Evolutionary conservation across 768 basidiomycete genomes (phyloP), one percentile per base, ranked within the genome.

Genomic region (Mycena chlorophos): DNA sequence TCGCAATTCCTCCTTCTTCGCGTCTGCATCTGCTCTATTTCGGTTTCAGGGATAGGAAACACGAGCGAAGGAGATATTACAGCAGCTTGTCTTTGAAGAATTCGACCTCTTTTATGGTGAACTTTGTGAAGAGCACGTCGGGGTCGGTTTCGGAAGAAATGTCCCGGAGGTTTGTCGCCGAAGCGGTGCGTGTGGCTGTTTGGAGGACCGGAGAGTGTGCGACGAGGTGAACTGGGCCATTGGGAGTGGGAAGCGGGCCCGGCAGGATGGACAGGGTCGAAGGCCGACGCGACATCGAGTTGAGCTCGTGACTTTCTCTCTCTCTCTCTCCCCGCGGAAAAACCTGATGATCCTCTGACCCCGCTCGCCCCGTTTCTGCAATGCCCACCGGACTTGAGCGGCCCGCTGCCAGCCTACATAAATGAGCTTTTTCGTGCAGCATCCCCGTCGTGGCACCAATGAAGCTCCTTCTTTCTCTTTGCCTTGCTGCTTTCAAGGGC

Each of bases 1-100:
- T 64, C 91, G 81, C 40, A 94, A 79, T 65, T 94, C 91, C 68
- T 93, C 89, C 64, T 91, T 88, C 69, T 94, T 93, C 40, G 84
- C 86, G 66, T 92, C 89, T 0, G 91, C 91, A 73, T 93, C 91
- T 16, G 79, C 73, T 68, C 91, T 92, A 62, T 29, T 29, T 57
- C 31, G 60, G 48, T 31, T 34, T 53, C 51, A 25, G 46, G 38
- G 8, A 14, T 46, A 39, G 28, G 5, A 26, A 10, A 25, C 38
- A n/a, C 13, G 47, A 40, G 5, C 23, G 49, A 42, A 54, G 38
- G 20, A 64, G 65, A 63, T 49, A n/a, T n/a, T n/a, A 89, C 91
- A 85, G 81, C 49, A 93, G 71, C 29, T 83, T 82, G n/a, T 82
- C 77, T 64, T 91, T 86, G 31, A 84, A 77, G 29, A 72, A 68